Base-by-base conservation (phyloP, 257 asterid species). In the Petrea volubilis region DNA sequence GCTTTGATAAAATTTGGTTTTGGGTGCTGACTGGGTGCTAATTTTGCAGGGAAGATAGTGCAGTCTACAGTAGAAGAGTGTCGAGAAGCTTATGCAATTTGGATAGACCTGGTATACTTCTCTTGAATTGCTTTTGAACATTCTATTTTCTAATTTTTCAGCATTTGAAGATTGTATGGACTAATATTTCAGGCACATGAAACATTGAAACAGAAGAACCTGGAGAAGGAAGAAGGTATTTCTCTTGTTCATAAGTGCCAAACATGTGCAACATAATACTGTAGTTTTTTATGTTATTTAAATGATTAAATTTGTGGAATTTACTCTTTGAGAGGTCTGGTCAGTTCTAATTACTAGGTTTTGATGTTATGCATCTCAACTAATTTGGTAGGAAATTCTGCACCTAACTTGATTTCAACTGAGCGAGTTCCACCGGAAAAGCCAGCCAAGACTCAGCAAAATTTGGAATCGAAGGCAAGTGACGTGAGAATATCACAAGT, bases 21-120 rank as follows among this genome's bases (percentile, higher is more conserved):
- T 41, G 57, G 14, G 6, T 59, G 69, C 76, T 77, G 69, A 75
- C 12, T 47, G 62, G 47, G 34, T 79, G 73, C 71, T 60, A 60
- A 50, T 71, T 78, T 67, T 83, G 82, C 99, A 95, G 98, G 99
- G 79, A 95, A 95, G 85, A 95, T 95, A 77, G 89, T 92, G 70
- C 96, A 88, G 88, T 92, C 98, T 47, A 95, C 99, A 50, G 53
- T 90, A 56, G 99, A 95, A 73, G 98, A 95, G 75, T 88, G 96
- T 73, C 93, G 96, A 65, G 97, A 90, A 60, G 91, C 82, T 78
- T 92, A 84, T 84, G 93, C 83, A 60, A 70, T 65, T 73, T 95
- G 98, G 98, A 85, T 90, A 53, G 85, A 86, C 50, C 91, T 85
- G 74, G 99, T 95, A 86, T 38, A 28, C 24, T 51, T 68, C n/a